A percentile compares a stretch with the other conserved stretches of the same genome.
Conservation (phyloP, 2,329 filamentous ascomycete species). For the Chaetomium sp. region DNA sequence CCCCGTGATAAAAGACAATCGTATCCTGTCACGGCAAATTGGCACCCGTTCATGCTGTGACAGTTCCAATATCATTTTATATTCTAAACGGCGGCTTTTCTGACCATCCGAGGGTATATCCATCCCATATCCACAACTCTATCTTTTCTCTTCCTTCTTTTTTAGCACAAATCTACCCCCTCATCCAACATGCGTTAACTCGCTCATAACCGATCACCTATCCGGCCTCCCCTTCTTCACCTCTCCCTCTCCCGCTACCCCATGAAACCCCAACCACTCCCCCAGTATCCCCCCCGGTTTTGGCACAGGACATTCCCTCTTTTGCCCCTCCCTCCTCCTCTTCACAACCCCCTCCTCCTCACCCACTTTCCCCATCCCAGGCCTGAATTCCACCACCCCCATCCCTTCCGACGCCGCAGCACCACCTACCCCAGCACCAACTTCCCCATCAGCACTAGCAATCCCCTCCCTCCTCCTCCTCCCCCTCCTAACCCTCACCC, state of each 20-base stretch:
- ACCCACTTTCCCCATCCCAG: conserved; percentile 6
- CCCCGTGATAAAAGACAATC: too few species aligned
- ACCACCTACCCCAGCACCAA: conserved; percentile 10
- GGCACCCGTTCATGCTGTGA: too few species aligned
- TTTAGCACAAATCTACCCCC: background rate
- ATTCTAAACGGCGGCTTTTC: background rate
- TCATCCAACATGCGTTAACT: background rate
- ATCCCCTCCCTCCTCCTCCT: conserved; percentile 17
- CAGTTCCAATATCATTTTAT: background rate
- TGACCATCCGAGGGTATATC: conserved; percentile 1
- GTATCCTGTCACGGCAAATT: too few species aligned
- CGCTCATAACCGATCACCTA: background rate
- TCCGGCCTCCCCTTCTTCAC: conserved; percentile 1
- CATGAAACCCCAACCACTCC: conserved; percentile 55
- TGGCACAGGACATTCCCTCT: conserved; percentile 81
- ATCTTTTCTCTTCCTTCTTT: background rate
- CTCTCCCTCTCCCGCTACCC: background rate
- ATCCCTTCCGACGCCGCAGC: background rate
- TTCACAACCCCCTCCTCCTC: conserved; percentile 38
- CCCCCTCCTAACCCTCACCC: background rate
- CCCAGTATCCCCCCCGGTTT: conserved; percentile 66
- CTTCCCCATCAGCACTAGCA: background rate
- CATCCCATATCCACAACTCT: background rate
- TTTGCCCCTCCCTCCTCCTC: conserved; percentile 38
- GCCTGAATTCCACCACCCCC: conserved; percentile 6